Evolutionary conservation across 192 early-diverging fungal species (phyloP).

Genomic region (Spinellus fusiger): DNA sequence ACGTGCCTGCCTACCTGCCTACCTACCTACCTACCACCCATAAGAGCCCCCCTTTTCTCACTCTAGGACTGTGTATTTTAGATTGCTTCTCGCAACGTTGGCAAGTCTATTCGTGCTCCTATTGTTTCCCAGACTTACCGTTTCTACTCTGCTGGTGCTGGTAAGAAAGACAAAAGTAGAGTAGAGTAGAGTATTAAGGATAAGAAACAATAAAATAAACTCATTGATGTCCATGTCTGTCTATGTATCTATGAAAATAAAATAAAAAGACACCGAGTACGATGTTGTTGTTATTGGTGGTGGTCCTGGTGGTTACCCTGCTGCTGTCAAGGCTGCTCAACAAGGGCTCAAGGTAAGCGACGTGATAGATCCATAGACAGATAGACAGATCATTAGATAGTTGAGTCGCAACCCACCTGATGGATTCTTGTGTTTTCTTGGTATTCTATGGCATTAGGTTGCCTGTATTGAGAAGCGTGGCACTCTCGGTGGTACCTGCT

Average conservation of each 20-base stretch:
- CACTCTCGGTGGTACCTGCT: conserved; percentile 92
- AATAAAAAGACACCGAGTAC: conserved; percentile 42
- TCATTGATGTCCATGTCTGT: background rate
- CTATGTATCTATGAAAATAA: too few species aligned
- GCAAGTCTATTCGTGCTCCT: conserved; percentile 25
- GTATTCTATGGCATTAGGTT: conserved; percentile 53
- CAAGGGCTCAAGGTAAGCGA: conserved; percentile 85
- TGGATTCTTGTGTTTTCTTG: too few species aligned
- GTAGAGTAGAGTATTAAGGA: background rate
- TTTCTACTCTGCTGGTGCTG: conserved; percentile 32
- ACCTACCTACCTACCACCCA: too few species aligned
- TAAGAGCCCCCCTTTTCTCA: too few species aligned
- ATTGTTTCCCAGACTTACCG: conserved; percentile 26
- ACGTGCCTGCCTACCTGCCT: background rate
- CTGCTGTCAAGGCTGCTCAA: conserved; percentile 98
- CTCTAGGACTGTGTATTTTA: conserved; percentile 5
- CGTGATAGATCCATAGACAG: background rate
- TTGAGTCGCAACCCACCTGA: too few species aligned
- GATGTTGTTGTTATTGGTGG: conserved; percentile 88
- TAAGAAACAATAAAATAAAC: background rate
- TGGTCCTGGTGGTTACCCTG: conserved; percentile 97
- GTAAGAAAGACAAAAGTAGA: conserved; percentile 6
- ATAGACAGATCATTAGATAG: too few species aligned
- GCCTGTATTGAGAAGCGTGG: conserved; percentile 97
- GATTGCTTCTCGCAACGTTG: conserved; percentile 31